Percentiles rank a stretch among this genome's conserved stretches.
Conservation (phyloP, 1,284 basidiomycete species). For the Austropuccinia psidii region DNA sequence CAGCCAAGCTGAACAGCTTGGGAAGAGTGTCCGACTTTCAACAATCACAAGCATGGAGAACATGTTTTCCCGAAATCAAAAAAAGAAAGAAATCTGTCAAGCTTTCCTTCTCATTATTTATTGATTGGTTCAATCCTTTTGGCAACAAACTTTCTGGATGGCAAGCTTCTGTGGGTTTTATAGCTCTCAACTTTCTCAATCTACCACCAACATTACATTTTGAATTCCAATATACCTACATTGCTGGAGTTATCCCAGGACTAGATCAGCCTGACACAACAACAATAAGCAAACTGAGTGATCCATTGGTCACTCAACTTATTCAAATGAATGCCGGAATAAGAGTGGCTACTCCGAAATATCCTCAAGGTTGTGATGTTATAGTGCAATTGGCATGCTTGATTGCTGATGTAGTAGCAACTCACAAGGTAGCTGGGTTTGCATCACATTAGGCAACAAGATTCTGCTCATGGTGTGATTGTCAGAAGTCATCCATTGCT, state of each 20-base stretch:
- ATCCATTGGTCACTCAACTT: not conserved
- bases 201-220: not conserved
- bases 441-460: not conserved
- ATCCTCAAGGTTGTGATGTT: not conserved
- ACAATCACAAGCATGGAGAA: no score
- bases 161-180: not conserved
- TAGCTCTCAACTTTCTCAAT: conserved; percentile 11
- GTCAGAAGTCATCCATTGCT: not conserved
- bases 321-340: not conserved
- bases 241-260: not conserved
- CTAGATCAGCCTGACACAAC: not conserved
- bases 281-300: not conserved
- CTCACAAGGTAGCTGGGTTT: conserved; percentile 22
- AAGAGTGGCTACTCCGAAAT: not conserved
- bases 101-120: conserved; percentile 2
- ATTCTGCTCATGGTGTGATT: not conserved
- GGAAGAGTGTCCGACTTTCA: no score
- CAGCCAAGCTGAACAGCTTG: no score
- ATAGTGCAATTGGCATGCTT: not conserved
- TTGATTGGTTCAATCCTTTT: conserved; percentile 12
- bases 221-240: not conserved
- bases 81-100: no score
- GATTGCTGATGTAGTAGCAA: conserved; percentile 9
- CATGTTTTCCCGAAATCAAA: no score
- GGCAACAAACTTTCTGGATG: not conserved